These are phyloP conservation scores for Aschersonia sp. DNA, from an alignment of 2,329 filamentous ascomycete genomes.

Conservation along the genomic window DNA sequence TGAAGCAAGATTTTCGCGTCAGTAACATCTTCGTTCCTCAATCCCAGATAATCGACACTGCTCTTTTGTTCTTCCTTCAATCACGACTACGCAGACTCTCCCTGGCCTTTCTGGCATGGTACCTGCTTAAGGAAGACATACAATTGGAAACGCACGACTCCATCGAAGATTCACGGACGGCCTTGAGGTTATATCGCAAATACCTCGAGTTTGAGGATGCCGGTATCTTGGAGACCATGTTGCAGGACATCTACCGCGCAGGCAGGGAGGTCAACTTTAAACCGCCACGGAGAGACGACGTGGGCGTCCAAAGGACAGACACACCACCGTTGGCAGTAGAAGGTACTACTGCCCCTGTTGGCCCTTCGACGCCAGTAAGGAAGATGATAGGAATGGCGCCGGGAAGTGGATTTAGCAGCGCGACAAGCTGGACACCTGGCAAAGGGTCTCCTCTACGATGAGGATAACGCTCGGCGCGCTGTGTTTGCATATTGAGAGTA, in stretches of 20 bases:
- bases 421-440: slow-evolving; percentile 29
- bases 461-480: not conserved
- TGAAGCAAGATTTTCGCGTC: slow-evolving; percentile 91
- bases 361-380: slow-evolving; percentile 31
- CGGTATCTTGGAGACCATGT: slow-evolving; percentile 66
- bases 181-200: slow-evolving; percentile 76
- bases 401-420: slow-evolving; percentile 22
- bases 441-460: slow-evolving; percentile 24
- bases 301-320: slow-evolving; percentile 30
- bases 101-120: slow-evolving; percentile 82
- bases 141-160: slow-evolving; percentile 87
- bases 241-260: slow-evolving; percentile 67
- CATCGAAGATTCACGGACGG: slow-evolving; percentile 87
- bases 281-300: slow-evolving; percentile 31
- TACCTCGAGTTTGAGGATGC: slow-evolving; percentile 81
- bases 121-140: slow-evolving; percentile 82
- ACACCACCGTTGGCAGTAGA: slow-evolving; percentile 34
- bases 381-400: slow-evolving; percentile 20
- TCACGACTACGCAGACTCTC: slow-evolving; percentile 74
- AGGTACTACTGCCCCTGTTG: slow-evolving; percentile 9
- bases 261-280: slow-evolving; percentile 35
- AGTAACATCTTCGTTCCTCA: slow-evolving; percentile 95
- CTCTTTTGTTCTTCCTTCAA: slow-evolving; percentile 76
- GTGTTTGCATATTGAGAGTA: too few relatives aligned
- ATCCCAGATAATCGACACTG: slow-evolving; percentile 84